A percentile compares a stretch with the other conserved stretches of the same genome.
Conservation (phyloP, 2,329 filamentous ascomycete genomes). For the Talaromyces funiculosus region DNA sequence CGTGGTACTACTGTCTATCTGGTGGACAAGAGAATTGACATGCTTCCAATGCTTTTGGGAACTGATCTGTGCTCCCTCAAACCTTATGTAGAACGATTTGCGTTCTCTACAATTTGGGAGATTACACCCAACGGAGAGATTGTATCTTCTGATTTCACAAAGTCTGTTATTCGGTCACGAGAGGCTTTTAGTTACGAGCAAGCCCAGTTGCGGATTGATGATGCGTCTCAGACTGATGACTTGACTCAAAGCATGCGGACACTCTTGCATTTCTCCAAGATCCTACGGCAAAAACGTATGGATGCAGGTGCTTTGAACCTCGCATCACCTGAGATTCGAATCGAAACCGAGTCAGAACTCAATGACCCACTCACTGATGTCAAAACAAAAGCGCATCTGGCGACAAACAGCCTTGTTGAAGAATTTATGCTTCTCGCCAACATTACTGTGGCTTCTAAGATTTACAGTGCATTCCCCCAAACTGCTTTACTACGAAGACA, state of each 20-base stretch:
- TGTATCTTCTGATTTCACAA: constrained; percentile 80
- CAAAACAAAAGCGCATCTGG: constrained; percentile 87
- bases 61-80: constrained; percentile 96
- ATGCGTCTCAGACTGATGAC: constrained; percentile 78
- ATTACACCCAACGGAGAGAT: constrained; percentile 79
- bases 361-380: constrained; percentile 87
- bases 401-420: constrained; percentile 95
- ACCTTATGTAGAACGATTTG: constrained; percentile 91
- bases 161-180: constrained; percentile 93
- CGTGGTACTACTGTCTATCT: constrained; percentile 95
- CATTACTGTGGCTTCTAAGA: constrained; percentile 83
- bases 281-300: constrained; percentile 90
- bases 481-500: constrained; percentile 91
- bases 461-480: constrained; percentile 87
- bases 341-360: constrained; percentile 91
- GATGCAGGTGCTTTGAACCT: constrained; percentile 91
- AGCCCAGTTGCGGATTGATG: constrained; percentile 89
- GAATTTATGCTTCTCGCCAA: constrained; percentile 99
- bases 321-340: constrained; percentile 94
- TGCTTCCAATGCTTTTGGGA: constrained; percentile 93
- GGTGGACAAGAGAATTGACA: constrained; percentile 98
- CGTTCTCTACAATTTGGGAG: constrained; percentile 85
- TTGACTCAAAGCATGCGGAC: constrained; percentile 84
- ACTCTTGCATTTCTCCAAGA: constrained; percentile 82
- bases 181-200: constrained; percentile 98